phyloP scores from a whole-genome alignment of 148 eudicot genomes.

The Pharnaceum exiguum region DNA sequence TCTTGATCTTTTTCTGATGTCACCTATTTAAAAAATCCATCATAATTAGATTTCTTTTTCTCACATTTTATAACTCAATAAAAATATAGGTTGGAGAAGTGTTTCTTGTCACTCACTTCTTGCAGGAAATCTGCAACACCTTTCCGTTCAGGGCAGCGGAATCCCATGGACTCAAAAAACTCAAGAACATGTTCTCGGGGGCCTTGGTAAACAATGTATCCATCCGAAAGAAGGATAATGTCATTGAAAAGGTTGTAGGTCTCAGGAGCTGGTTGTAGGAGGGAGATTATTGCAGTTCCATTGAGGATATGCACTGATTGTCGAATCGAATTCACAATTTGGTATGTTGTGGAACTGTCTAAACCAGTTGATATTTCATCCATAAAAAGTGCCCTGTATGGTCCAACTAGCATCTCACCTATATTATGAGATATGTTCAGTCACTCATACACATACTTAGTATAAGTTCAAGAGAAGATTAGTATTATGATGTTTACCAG shows the following conservation, averaged over 20 bases:
- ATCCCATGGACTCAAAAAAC: slow-evolving; percentile 73
- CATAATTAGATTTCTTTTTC: slow-evolving; percentile 1
- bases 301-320: slow-evolving; percentile 66
- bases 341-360: slow-evolving; percentile 81
- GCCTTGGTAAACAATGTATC: slow-evolving; percentile 68
- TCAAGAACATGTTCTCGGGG: slow-evolving; percentile 64
- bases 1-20: slow-evolving; percentile 79
- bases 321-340: slow-evolving; percentile 60
- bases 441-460: background rate
- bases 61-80: background rate
- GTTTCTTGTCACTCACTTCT: slow-evolving; percentile 46
- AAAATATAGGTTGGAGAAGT: too few relatives aligned
- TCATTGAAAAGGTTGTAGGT: slow-evolving; percentile 79
- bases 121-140: slow-evolving; percentile 82
- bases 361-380: slow-evolving; percentile 90
- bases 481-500: slow-evolving; percentile 33
- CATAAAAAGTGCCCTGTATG: slow-evolving; percentile 68
- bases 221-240: slow-evolving; percentile 68
- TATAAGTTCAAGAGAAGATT: background rate
- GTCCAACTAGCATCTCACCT: slow-evolving; percentile 92
- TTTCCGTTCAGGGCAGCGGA: slow-evolving; percentile 71
- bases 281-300: slow-evolving; percentile 75
- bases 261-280: slow-evolving; percentile 84
- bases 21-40: slow-evolving; percentile 33
- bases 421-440: background rate